Evolutionary conservation across 225 moss, liverwort and hornwort species (phyloP), one percentile per base, ranked within the genome.

Genomic region (Polytrichum commune): DNA sequence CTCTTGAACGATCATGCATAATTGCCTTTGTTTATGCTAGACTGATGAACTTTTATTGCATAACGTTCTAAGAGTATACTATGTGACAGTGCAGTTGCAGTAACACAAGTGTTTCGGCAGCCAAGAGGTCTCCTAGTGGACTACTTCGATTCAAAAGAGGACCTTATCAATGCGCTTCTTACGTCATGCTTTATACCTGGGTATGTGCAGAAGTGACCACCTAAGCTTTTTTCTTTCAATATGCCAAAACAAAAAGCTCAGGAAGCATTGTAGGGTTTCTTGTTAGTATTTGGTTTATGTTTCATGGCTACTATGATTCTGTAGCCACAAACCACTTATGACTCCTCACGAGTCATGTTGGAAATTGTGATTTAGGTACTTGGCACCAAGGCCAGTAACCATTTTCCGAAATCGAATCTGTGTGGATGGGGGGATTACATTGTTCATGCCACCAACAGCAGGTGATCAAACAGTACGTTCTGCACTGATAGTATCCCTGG

Each of bases 131-230:
- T 93, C 28, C 65, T 97, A 22, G 86, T 97, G 61, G 94, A 97
- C 77, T 81, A 83, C 69, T 97, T 97, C 65, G 88, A 97, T 55
- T 97, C 97, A 25, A 89, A 80, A 77, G 97, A 92, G 76, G 94
- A 97, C 71, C 89, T 97, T 67, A 92, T 97, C 38, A 86, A 97
- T 74, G 94, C 94, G 38, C 94, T 97, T 70, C 78, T 90, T 74
- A 94, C 97, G 30, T 97, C 97, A n/a, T 97, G 94, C 78, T 97
- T 88, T 78, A 89, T 97, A 69, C 97, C 97, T 22, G 92, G 96
- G 91, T 96, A 82, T 67, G 75, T 62, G 63, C 53, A 32, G 29
- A 64, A 19, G 74, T 20, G 58, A 16, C 46, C 38, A 38, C 38
- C 46, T 46, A 16, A 46, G 46, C 46, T 16, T 46, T 0, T 46